Base-by-base conservation (phyloP, 2,329 filamentous ascomycete species). In the Colletotrichum ledebouriae region DNA sequence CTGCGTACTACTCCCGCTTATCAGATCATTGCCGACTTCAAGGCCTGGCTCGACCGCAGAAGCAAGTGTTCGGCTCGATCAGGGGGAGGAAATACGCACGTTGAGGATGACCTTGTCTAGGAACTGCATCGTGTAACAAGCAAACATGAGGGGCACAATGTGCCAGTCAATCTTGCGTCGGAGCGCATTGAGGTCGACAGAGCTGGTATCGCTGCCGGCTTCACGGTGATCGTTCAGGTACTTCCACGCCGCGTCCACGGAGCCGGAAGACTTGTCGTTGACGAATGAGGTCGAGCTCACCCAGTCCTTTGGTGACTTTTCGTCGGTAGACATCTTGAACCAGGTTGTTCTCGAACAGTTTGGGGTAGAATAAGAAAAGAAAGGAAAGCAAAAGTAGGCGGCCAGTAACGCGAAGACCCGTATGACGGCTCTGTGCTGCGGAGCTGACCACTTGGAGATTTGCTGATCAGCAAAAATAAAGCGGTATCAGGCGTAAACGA, bases 91-190 rank as follows among this genome's bases (percentile, higher is more conserved):
- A 41, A 39, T 15, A 78, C 84, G 74, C 59, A 89, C 87, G 72
- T 90, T 90, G 50, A 90, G 82, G 33, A 87, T 83, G 68, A 89
- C 85, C 77, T 90, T 90, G 79, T 90, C 88, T 50, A 90, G 79
- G 71, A 89, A 89, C 73, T 90, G 87, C 78, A 89, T 82, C n/a
- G 84, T 85, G 73, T 90, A 90, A 73, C 84, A 86, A 50, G 82
- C 76, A 69, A 89, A 89, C 85, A 90, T 88, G 60, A 90, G 79
- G 0, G 88, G 88, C 39, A 90, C 80, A 60, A 90, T 87, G 56
- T 81, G 84, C 78, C 80, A 85, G 73, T 90, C 87, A 56, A 90
- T 84, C 76, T 85, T 88, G 68, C 84, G 83, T 4, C 86, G 79
- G 49, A 90, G 75, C 2, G 77, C 76, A 68, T 78, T 77, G 53